These are phyloP conservation scores for Dendrostoma leiphaemia DNA, from an alignment of 2,329 filamentous ascomycete species.

Conservation along the genomic window DNA sequence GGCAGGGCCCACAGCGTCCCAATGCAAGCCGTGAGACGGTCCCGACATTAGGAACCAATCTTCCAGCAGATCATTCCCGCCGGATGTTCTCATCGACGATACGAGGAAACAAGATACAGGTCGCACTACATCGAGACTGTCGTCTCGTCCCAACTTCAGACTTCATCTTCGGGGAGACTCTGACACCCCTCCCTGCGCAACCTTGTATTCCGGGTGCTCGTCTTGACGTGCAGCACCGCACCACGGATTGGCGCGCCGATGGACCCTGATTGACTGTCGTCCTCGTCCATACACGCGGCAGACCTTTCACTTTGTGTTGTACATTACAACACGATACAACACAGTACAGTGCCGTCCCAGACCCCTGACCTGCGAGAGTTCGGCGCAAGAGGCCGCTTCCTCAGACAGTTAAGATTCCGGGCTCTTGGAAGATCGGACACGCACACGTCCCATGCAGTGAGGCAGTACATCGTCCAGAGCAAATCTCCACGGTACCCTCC, in stretches of 20 bases:
- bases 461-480: not conserved
- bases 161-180: not conserved
- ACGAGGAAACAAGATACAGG: no score
- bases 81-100: constrained; percentile 19
- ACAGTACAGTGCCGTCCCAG: not conserved
- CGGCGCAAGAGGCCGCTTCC: not conserved
- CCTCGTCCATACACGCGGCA: not conserved
- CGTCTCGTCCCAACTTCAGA: not conserved
- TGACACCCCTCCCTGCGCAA: not conserved
- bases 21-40: not conserved
- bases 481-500: not conserved
- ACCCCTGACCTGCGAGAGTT: not conserved
- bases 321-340: not conserved
- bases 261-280: not conserved
- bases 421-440: not conserved
- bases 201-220: not conserved
- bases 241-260: not conserved
- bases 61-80: constrained; percentile 19
- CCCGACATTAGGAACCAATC: constrained; percentile 23
- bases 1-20: not conserved
- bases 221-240: not conserved
- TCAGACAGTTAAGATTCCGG: not conserved
- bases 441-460: not conserved
- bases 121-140: not conserved
- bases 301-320: not conserved